Evolutionary conservation across 805 yeast species (phyloP), one percentile per base, ranked within the genome.

Genomic region (Starmerella gropengiesseri): DNA sequence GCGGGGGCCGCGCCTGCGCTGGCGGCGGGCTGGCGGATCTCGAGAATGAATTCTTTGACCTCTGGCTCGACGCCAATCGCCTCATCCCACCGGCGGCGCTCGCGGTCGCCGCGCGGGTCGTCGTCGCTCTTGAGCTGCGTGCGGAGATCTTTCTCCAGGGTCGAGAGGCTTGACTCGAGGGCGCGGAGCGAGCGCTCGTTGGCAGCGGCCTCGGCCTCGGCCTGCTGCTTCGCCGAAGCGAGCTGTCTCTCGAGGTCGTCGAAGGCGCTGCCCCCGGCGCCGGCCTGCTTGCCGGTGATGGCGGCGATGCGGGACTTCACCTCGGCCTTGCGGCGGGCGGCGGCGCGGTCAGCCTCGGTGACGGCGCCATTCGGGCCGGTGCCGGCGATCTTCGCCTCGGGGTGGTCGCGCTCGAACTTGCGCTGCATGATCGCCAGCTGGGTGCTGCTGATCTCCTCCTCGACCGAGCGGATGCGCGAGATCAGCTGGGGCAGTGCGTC

Each of bases 271-370:
- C 67, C 69, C 25, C 38, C 28, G 7, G 17, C 17, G 6, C 64
- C 64, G 7, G 69, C 62, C 7, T 73, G 66, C 55, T 77, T 80
- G 5, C 95, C 95, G 0, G 96, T 87, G 55, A 89, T 71, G 3
- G 89, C 84, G 22, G 95, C 94, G 94, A 89, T 86, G 52, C 94
- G 73, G 39, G 87, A 82, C 49, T 78, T 77, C 53, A 91, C 67
- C 44, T 77, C 64, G 31, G 89, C 93, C 56, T 81, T 80, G 31
- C 83, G 78, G 52, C 73, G 78, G 30, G 89, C 91, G 54, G 81
- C 81, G 49, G 81, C 73, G 46, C 81, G 73, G 58, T 87, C 96
- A 12, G 75, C 63, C 20, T 83, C 95, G 3, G 96, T 87, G 7
- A 85, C 73, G 46, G 76, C 75, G 23, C 96, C 96, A 55, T 80